phyloP scores from a whole-genome alignment of 116 monocot species.

The Zostera marina region DNA sequence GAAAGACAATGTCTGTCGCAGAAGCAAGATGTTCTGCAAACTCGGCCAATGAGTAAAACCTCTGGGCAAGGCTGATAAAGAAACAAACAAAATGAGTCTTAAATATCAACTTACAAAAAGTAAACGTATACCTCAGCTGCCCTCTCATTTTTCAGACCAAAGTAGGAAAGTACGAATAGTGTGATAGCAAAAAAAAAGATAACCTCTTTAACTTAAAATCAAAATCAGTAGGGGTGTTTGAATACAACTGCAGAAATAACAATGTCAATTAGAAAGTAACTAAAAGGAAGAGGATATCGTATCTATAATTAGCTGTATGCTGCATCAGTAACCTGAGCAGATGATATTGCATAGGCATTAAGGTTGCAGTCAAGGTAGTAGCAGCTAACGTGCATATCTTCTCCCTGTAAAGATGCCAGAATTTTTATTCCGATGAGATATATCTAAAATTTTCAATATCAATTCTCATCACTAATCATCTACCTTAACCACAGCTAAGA shows the following conservation, averaged over 20 bases:
- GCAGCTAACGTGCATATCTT: conserved; percentile 66
- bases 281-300: neutral
- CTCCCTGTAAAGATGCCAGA: conserved; percentile 32
- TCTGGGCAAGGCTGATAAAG: conserved; percentile 58
- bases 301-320: neutral
- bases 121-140: neutral
- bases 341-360: conserved; percentile 70
- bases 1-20: conserved; percentile 72
- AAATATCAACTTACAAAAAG: neutral
- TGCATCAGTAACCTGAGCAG: conserved; percentile 45
- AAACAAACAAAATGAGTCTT: neutral
- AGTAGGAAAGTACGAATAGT: too few relatives aligned
- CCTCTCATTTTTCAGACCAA: neutral
- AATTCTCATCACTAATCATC: neutral
- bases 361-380: conserved; percentile 67
- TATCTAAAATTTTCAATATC: neutral
- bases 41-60: conserved; percentile 43
- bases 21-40: conserved; percentile 69
- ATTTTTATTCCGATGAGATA: neutral
- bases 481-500: neutral
- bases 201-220: conserved; percentile 95
- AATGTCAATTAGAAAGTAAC: neutral
- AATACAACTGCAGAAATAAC: conserved; percentile 52
- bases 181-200: neutral
- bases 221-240: conserved; percentile 92